A percentile compares a stretch with the other conserved stretches of the same genome.
These are phyloP conservation scores for Chlamydomonas schloesseri DNA, from an alignment of 139 green algal species.

Conservation along the genomic window DNA sequence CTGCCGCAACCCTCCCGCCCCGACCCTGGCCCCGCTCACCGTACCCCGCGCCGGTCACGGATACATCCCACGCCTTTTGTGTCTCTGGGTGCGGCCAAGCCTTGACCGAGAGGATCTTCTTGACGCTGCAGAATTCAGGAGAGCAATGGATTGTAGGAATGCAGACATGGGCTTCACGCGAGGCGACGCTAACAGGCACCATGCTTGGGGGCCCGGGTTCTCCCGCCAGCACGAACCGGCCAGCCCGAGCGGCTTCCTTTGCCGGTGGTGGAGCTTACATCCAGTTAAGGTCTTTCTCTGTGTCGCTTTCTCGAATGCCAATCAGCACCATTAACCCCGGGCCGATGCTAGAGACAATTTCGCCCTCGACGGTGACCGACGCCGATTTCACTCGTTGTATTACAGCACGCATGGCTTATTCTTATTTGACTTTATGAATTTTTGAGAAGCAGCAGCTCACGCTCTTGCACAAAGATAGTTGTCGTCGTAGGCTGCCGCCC, in stretches of 20 bases:
- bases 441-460: too few species aligned
- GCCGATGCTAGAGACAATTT: conserved; percentile 44
- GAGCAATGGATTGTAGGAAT: too few species aligned
- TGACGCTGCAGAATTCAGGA: conserved; percentile 39
- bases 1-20: too few species aligned
- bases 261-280: conserved; percentile 44
- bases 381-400: conserved; percentile 52
- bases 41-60: background rate
- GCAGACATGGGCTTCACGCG: too few species aligned
- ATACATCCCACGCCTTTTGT: conserved; percentile 8
- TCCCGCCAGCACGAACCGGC: too few species aligned
- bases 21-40: background rate
- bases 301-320: conserved; percentile 45
- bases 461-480: too few species aligned
- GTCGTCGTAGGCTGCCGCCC: too few species aligned
- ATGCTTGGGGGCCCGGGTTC: too few species aligned
- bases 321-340: conserved; percentile 47
- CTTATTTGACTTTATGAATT: too few species aligned
- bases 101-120: conserved; percentile 56
- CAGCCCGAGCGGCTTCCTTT: too few species aligned
- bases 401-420: conserved; percentile 51
- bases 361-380: conserved; percentile 40
- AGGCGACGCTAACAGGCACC: too few species aligned
- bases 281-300: conserved; percentile 35
- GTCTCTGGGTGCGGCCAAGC: conserved; percentile 32